A percentile compares a stretch with the other conserved stretches of the same genome.
These are phyloP conservation scores for Penicillium olsonii DNA, from an alignment of 2,329 filamentous ascomycete genomes.

Conservation along the genomic window DNA sequence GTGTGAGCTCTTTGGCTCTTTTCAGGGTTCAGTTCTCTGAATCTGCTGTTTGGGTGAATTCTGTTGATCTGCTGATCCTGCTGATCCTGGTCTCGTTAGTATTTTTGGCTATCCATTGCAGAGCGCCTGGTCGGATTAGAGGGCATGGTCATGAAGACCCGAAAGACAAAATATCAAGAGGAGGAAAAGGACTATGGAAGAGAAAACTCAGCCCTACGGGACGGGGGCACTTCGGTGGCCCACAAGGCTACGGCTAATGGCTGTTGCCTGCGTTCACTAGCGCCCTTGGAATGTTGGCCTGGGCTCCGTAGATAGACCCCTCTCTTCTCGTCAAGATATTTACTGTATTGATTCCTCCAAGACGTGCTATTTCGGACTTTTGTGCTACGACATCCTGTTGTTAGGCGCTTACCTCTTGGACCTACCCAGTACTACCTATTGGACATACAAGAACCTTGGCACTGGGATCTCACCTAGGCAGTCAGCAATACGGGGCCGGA, in stretches of 20 bases:
- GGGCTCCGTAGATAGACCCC: background rate
- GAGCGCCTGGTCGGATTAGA: too few species aligned
- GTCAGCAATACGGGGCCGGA: too few species aligned
- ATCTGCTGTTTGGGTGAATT: background rate
- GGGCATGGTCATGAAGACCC: too few species aligned
- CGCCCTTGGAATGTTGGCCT: background rate
- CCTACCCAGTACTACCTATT: too few species aligned
- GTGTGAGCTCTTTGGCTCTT: background rate
- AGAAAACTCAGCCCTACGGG: background rate
- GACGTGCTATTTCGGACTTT: too few species aligned
- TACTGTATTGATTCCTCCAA: too few species aligned
- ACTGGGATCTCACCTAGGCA: too few species aligned
- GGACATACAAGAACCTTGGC: too few species aligned
- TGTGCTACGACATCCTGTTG: too few species aligned
- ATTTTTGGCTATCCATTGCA: too few species aligned
- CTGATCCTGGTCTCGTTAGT: background rate
- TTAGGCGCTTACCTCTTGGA: too few species aligned
- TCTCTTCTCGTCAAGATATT: too few species aligned
- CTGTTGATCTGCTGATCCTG: background rate
- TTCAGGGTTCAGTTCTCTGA: background rate
- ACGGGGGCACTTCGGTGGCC: background rate
- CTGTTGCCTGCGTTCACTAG: background rate
- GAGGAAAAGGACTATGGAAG: background rate
- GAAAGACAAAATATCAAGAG: background rate
- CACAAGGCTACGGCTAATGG: background rate